Percentiles rank a stretch among this genome's conserved stretches.
phyloP scores from a whole-genome alignment of 176 grass and related monocot species.

The Carex pumila region DNA sequence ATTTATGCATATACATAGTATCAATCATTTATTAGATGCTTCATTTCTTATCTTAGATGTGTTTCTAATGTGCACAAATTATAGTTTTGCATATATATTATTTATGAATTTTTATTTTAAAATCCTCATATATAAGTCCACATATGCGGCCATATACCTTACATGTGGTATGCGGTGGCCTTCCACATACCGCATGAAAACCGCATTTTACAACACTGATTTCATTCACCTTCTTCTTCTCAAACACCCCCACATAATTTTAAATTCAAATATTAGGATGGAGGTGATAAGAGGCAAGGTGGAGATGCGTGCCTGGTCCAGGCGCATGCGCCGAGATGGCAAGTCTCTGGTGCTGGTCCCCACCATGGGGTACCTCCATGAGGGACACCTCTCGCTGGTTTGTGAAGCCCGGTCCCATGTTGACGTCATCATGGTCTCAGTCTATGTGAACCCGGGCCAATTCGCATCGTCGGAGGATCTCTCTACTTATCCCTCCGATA shows the following conservation, averaged over 20 bases:
- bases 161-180: no score
- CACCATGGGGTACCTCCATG: constrained; percentile 93
- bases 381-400: constrained; percentile 77
- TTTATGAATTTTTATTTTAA: no score
- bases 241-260: background rate
- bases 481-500: constrained; percentile 56
- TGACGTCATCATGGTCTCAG: constrained; percentile 57
- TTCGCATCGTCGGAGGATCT: constrained; percentile 75
- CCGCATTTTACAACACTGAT: no score
- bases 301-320: constrained; percentile 58
- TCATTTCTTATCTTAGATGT: no score
- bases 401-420: constrained; percentile 28
- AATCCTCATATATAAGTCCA: no score
- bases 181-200: no score
- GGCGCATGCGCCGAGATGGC: constrained; percentile 42
- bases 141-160: no score
- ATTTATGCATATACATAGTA: no score
- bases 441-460: constrained; percentile 87
- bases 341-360: constrained; percentile 56
- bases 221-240: no score
- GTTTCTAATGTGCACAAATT: no score
- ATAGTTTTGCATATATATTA: no score
- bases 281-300: constrained; percentile 78
- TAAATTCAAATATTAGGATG: background rate
- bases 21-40: no score